Evolutionary conservation across 2,329 filamentous ascomycete species (phyloP).

Genomic region (Chaetomiaceae sp.): DNA sequence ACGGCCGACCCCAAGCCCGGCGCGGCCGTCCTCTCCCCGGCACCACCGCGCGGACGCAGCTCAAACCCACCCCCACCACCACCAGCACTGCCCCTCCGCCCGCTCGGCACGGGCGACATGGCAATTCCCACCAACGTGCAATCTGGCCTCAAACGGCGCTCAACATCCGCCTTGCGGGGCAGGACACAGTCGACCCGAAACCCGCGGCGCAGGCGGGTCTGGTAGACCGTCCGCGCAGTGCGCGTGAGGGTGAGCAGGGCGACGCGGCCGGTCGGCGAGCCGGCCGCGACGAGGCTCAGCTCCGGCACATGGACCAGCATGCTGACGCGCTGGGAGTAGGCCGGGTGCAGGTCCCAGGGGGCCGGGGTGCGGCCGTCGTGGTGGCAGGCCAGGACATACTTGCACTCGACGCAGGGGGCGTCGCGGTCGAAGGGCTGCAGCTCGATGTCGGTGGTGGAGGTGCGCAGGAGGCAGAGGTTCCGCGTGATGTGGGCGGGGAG

Average conservation of each 20-base stretch:
- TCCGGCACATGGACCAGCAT: constrained; percentile 61
- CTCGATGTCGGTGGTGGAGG: constrained; percentile 44
- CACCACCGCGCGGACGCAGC: constrained; percentile 20
- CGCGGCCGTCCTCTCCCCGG: constrained; percentile 14
- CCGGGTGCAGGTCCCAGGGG: constrained; percentile 29
- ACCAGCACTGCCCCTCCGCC: constrained; percentile 20
- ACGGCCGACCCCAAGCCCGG: too few species aligned
- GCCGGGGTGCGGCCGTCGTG: constrained; percentile 20
- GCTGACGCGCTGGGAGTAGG: constrained; percentile 48
- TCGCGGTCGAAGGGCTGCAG: constrained; percentile 33
- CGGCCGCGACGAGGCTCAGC: constrained; percentile 62
- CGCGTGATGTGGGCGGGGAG: constrained; percentile 15
- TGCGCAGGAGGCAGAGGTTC: constrained; percentile 37
- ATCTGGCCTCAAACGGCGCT: constrained; percentile 38
- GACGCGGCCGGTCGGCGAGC: constrained; percentile 60
- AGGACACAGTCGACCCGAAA: constrained; percentile 51
- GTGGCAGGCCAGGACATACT: constrained; percentile 29
- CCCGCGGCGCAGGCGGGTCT: constrained; percentile 30
- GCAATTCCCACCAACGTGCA: constrained; percentile 61
- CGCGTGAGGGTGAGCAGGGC: constrained; percentile 55
- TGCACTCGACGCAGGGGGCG: constrained; percentile 24
- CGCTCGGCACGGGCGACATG: constrained; percentile 53
- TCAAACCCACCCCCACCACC: too few species aligned
- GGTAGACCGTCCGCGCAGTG: constrained; percentile 25
- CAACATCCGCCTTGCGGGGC: constrained; percentile 33